Evolutionary conservation across 2,329 filamentous ascomycete species (phyloP), one percentile per base, ranked within the genome.

Genomic region (Nothophaeocryptopus gaeumannii): DNA sequence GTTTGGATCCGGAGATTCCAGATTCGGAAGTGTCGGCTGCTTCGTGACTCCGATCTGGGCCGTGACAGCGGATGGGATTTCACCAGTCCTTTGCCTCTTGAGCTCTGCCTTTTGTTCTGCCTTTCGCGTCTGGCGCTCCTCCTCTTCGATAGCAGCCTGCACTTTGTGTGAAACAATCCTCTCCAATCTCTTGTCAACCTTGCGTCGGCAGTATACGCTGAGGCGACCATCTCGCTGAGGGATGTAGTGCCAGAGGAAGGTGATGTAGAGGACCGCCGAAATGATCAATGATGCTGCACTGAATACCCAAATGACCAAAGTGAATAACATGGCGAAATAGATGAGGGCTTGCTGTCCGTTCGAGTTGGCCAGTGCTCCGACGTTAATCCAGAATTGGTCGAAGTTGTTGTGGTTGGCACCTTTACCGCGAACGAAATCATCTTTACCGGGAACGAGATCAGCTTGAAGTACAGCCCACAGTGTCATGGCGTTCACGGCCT

Each of bases 241-340:
- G 54, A 99, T 92, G 71, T 92, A 93, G 70, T 93, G 88, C 81
- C 88, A 96, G 5, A 99, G 78, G 69, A 96, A 99, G 62, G 89
- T 81, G 33, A 96, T 70, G 70, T 95, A 97, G 53, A 95, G 83
- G 1, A 95, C 62, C 15, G 84, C 74, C 0, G 88, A 89, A 8
- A 88, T 65, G n/a, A 92, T 73, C 43, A 97, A 77, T 49, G 74
- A 78, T 46, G 97, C 66, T 5, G 87, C 80, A 0, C 87, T 86
- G 60, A 97, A 84, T 11, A 90, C 78, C 92, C 92, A 97, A 60
- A 97, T 82, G 47, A 96, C 68, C 15, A 96, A 70, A 3, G 92
- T 96, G 72, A 96, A 97, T 56, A 90, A 74, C 93, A 97, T 97
- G 70, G 89, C 85, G 34, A 84, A 88, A 44, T 97, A 77, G 59